These are phyloP conservation scores for Kurtzmaniella natalensis DNA, from an alignment of 1,139 yeast species.

Conservation along the genomic window DNA sequence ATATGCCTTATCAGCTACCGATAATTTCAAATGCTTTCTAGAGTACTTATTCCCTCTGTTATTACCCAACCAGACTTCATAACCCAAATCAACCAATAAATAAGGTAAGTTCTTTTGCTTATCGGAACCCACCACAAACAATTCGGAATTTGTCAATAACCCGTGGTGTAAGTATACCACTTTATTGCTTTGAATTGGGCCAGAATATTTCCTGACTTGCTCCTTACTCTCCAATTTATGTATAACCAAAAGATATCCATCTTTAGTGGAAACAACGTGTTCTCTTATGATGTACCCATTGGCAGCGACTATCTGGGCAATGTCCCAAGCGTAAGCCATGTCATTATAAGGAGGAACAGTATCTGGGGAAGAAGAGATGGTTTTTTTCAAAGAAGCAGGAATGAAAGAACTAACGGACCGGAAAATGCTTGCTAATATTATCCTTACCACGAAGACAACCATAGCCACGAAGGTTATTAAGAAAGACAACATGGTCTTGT, in stretches of 20 bases:
- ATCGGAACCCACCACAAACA: constrained; percentile 37
- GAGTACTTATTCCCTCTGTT: constrained; percentile 36
- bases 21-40: constrained; percentile 31
- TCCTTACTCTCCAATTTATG: constrained; percentile 26
- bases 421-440: neutral
- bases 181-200: constrained; percentile 3
- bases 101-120: constrained; percentile 28
- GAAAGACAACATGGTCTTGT: constrained; percentile 8
- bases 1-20: constrained; percentile 47
- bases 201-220: neutral
- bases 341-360: neutral
- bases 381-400: too few relatives aligned
- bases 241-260: constrained; percentile 38
- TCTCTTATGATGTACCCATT: constrained; percentile 68
- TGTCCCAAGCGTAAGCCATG: constrained; percentile 38
- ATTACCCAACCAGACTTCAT: constrained; percentile 36
- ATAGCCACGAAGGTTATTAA: constrained; percentile 7
- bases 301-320: constrained; percentile 58
- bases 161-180: constrained; percentile 49
- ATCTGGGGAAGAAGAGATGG: too few relatives aligned
- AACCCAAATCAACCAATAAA: constrained; percentile 26
- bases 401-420: too few relatives aligned
- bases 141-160: constrained; percentile 41
- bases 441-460: constrained; percentile 5
- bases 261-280: constrained; percentile 57